phyloP scores from a whole-genome alignment of 106 monocot genomes.

The Phalaenopsis equestris region DNA sequence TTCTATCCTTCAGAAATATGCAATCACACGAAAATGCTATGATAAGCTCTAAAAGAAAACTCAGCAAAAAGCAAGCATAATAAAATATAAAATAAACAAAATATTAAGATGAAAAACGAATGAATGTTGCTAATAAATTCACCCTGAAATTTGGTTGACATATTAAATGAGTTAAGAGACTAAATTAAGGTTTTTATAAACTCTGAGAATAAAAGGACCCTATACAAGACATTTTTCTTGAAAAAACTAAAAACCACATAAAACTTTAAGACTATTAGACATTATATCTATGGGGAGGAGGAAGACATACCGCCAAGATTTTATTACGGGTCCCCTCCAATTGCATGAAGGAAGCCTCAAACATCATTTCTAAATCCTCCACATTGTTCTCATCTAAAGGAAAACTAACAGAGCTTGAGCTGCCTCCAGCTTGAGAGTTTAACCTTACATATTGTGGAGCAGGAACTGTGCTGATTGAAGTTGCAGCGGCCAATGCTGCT shows the following conservation, averaged over 20 bases:
- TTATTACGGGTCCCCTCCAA: slow-evolving; percentile 83
- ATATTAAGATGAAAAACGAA: too few relatives aligned
- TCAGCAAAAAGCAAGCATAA: too few relatives aligned
- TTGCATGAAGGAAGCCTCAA: slow-evolving; percentile 96
- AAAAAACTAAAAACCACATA: neutral
- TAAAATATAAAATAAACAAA: too few relatives aligned
- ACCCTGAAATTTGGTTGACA: too few relatives aligned
- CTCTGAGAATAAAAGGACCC: too few relatives aligned
- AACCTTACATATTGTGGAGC: slow-evolving; percentile 36
- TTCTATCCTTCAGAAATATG: too few relatives aligned
- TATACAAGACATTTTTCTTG: neutral
- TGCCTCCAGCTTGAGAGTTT: slow-evolving; percentile 37
- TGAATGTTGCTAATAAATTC: too few relatives aligned
- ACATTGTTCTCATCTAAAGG: slow-evolving; percentile 76
- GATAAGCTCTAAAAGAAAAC: too few relatives aligned
- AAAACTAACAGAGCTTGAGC: slow-evolving; percentile 55
- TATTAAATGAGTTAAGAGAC: too few relatives aligned
- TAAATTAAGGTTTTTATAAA: too few relatives aligned
- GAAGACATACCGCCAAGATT: slow-evolving; percentile 75
- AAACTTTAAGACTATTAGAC: neutral
- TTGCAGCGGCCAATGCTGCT: slow-evolving; percentile 45
- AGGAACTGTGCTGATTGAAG: slow-evolving; percentile 49
- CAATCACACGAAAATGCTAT: too few relatives aligned
- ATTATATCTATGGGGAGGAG: neutral
- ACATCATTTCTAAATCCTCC: slow-evolving; percentile 93